Percentiles rank a stretch among this genome's conserved stretches.
Evolutionary conservation across 495 filamentous ascomycete species (phyloP).

Genomic region (Hyphodiscus hymeniophilus): DNA sequence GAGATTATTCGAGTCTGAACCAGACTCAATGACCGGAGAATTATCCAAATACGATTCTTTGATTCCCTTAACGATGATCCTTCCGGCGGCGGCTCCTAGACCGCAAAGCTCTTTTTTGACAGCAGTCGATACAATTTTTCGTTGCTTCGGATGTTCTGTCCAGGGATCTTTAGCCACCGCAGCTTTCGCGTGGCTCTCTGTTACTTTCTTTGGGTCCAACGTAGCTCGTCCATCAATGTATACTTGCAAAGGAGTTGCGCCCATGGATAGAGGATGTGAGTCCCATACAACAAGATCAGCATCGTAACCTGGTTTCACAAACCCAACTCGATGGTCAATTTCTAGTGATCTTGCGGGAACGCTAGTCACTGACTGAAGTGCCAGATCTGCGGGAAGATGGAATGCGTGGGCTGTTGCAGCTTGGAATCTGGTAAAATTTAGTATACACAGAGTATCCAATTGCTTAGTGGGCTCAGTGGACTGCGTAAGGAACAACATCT

Average conservation of each 20-base stretch:
- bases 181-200: conserved; percentile 26
- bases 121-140: conserved; percentile 28
- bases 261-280: conserved; percentile 51
- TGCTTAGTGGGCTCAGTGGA: background rate
- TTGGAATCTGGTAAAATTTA: conserved; percentile 41
- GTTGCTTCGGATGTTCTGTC: conserved; percentile 15
- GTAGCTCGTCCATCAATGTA: conserved; percentile 55
- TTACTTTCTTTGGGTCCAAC: conserved; percentile 35
- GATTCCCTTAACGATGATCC: conserved; percentile 42
- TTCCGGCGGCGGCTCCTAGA: conserved; percentile 9
- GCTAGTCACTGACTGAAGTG: conserved; percentile 52
- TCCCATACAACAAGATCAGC: conserved; percentile 63
- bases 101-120: conserved; percentile 17
- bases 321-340: conserved; percentile 51
- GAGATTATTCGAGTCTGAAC: conserved; percentile 14
- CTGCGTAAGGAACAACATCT: too few relatives aligned
- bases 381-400: conserved; percentile 50
- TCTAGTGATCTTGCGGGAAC: conserved; percentile 52
- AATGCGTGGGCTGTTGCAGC: conserved; percentile 53
- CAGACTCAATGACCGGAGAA: background rate
- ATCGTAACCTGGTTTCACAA: conserved; percentile 53
- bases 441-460: background rate
- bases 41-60: conserved; percentile 30
- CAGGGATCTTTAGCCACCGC: conserved; percentile 20
- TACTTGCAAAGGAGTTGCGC: conserved; percentile 52